Conservation (phyloP, 192 early-diverging fungal genomes). For the Coemansia sp. region DNA sequence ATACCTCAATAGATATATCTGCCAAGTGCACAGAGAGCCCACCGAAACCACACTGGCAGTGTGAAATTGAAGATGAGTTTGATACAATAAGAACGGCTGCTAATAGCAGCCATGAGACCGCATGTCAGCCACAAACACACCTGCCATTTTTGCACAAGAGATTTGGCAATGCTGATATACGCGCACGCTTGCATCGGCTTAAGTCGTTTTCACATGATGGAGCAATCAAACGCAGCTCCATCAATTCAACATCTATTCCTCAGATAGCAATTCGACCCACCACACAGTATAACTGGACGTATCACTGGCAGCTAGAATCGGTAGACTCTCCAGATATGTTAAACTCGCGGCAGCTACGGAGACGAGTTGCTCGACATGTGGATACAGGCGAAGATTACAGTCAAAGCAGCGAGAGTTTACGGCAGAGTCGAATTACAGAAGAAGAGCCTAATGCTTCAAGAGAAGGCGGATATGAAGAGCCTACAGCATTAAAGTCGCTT, state of each 20-base stretch:
- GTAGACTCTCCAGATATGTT: constrained; percentile 36
- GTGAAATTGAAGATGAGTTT: not conserved
- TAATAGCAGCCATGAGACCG: not conserved
- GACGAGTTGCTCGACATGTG: constrained; percentile 32
- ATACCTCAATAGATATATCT: not conserved
- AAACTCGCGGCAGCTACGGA: constrained; percentile 45
- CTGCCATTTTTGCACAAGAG: not conserved
- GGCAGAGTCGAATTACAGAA: not conserved
- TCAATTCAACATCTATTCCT: not conserved
- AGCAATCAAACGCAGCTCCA: constrained; percentile 7
- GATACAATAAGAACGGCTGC: not conserved
- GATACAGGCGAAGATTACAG: constrained; percentile 6
- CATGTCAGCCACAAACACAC: not conserved
- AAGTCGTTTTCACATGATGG: constrained; percentile 36
- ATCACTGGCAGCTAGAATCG: constrained; percentile 6
- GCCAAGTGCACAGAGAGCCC: not conserved
- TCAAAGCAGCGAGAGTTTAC: not conserved
- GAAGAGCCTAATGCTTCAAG: not conserved
- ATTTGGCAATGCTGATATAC: not conserved
- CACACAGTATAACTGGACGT: constrained; percentile 3
- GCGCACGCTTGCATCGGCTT: not conserved
- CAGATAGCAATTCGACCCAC: constrained; percentile 9
- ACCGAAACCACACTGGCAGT: not conserved
- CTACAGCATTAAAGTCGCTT: constrained; percentile 25
- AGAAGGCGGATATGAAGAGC: not conserved